Percentiles rank a stretch among this genome's conserved stretches.
Conservation (phyloP, 768 basidiomycete genomes). For the Gloeopeniophorella convolvens region DNA sequence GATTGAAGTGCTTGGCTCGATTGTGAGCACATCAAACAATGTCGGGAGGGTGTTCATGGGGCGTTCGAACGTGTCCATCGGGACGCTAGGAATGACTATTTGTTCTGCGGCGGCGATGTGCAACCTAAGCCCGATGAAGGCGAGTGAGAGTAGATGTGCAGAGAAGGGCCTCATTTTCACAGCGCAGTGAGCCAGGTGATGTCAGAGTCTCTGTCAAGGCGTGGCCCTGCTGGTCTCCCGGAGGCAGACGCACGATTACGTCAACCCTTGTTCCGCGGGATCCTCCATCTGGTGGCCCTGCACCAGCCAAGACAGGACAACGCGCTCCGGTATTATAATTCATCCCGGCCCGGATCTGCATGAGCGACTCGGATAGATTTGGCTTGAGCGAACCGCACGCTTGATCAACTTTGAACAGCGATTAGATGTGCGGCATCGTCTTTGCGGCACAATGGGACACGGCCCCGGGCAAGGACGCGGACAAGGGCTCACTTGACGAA, state of each 20-base stretch:
- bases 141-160: constrained; percentile 1
- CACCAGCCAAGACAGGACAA: no score
- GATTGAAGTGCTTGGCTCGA: constrained; percentile 68
- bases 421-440: constrained; percentile 80
- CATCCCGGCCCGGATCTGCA: no score
- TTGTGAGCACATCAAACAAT: constrained; percentile 70
- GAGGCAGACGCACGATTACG: no score
- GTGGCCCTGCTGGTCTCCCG: no score
- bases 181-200: no score
- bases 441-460: constrained; percentile 34
- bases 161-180: constrained; percentile 5
- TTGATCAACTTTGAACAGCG: no score
- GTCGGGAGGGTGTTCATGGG: constrained; percentile 34
- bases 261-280: no score
- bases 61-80: constrained; percentile 1
- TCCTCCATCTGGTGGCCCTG: no score
- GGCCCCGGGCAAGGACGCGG: constrained; percentile 11
- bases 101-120: constrained; percentile 6
- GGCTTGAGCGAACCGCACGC: no score
- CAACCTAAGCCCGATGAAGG: not conserved
- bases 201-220: no score
- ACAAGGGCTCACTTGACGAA: constrained; percentile 21
- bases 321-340: no score
- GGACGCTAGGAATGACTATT: not conserved
- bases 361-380: no score